Conservation (phyloP, 2,329 filamentous ascomycete species). For the Pseudogymnoascus sp. region DNA sequence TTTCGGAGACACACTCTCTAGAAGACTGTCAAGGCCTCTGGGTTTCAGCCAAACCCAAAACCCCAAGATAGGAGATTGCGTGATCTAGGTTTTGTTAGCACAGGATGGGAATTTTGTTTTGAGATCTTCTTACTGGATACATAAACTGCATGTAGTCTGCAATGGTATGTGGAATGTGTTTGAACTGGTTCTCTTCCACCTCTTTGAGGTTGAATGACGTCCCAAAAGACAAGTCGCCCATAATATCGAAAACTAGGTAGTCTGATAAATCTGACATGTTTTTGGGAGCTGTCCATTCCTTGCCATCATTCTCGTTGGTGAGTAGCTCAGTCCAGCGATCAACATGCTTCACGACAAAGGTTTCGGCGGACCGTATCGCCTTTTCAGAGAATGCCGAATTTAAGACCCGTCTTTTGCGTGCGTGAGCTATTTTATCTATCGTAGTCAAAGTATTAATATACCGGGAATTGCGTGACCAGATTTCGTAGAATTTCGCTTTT, state of each 20-base stretch:
- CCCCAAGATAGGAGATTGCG: slow-evolving; percentile 6
- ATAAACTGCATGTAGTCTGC: slow-evolving; percentile 1
- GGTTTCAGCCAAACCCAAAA: slow-evolving; percentile 11
- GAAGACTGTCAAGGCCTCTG: neutral
- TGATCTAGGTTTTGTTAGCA: neutral
- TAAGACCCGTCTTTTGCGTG: slow-evolving; percentile 11
- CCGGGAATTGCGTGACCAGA: slow-evolving; percentile 3
- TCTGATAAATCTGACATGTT: slow-evolving; percentile 10
- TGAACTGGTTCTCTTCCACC: slow-evolving; percentile 10
- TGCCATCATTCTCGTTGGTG: slow-evolving; percentile 6
- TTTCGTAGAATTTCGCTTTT: slow-evolving; percentile 12
- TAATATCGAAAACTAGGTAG: slow-evolving; percentile 13
- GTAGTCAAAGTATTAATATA: slow-evolving; percentile 10
- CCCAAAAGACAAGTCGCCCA: slow-evolving; percentile 14
- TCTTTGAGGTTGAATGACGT: slow-evolving; percentile 12
- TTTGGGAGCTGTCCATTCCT: slow-evolving; percentile 13
- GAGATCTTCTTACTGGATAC: slow-evolving; percentile 3
- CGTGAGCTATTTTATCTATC: slow-evolving; percentile 9
- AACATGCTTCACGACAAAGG: slow-evolving; percentile 12
- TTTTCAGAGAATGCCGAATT: slow-evolving; percentile 13
- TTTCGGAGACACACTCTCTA: neutral
- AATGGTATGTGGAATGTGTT: slow-evolving; percentile 10
- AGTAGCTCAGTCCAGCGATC: slow-evolving; percentile 15
- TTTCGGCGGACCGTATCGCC: slow-evolving; percentile 10
- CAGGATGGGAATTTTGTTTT: too few species aligned